Base-by-base conservation (phyloP, 148 eudicot species). In the Rheum nobile region DNA sequence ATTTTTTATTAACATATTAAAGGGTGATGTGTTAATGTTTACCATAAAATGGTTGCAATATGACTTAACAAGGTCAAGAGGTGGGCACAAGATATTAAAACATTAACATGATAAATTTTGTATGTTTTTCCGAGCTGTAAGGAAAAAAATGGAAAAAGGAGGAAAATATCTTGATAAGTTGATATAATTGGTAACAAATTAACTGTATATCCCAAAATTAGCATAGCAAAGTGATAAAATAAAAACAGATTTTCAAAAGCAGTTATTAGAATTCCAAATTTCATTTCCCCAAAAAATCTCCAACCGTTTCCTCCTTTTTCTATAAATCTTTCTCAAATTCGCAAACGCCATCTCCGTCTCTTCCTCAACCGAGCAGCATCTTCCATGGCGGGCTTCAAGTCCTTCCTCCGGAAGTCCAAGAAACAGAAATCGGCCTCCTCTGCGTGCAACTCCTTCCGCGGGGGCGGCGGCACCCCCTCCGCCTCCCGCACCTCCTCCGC, bases 371-470 rank as follows among this genome's bases (percentile, higher is more conserved):
- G 37, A 37, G 0, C 37, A 37, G 3, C 42, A 19, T 0, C 43
- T 19, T 12, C 46, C 37, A 72, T 72, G 75, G 75, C 75, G 42
- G 41, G 75, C 10, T 72, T 72, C 59, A 44, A 28, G 32, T 72
- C 75, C 59, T 50, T 72, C 3, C 35, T 72, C 32, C 14, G 54
- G 24, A 72, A 31, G 42, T 44, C 59, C 38, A 72, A 72, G 61
- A 72, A 72, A 42, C 21, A 34, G 12, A 14, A 19, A 47, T 29
- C 37, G 22, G 8, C 39, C 16, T 44, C 38, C 26, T 42, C 8
- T 10, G 32, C 74, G 8, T 14, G 21, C 17, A 34, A 29, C 6
- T 71, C 73, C 67, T 26, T 19, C 67, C 67, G 8, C 19, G n/a
- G 57, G 11, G 39, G 9, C 39, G 47, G 34, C n/a, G 19, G 41